Conservation (phyloP, 805 yeast genomes). For the Ascoidea asiatica region DNA sequence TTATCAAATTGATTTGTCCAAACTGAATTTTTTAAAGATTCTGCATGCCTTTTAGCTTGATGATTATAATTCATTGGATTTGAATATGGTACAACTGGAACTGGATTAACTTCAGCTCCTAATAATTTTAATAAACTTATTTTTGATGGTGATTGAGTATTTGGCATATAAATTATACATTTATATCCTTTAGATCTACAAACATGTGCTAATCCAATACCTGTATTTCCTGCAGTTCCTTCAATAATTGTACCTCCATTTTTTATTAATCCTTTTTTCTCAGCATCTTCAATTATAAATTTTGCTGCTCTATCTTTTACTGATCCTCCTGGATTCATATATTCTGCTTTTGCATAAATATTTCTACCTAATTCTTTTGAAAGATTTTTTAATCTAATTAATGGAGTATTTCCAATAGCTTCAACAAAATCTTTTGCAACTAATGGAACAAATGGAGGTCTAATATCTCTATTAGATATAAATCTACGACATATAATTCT, state of each 20-base stretch:
- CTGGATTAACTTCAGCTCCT: conserved; percentile 83
- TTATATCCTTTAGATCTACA: conserved; percentile 76
- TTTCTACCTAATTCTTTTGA: conserved; percentile 52
- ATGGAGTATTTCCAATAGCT: conserved; percentile 91
- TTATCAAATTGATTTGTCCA: conserved; percentile 94
- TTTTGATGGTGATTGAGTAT: conserved; percentile 73
- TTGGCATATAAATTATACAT: conserved; percentile 82
- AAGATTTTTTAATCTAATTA: conserved; percentile 45
- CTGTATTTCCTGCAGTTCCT: conserved; percentile 96
- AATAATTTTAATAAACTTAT: conserved; percentile 59
- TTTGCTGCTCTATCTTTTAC: conserved; percentile 87
- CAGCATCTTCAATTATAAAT: conserved; percentile 68
- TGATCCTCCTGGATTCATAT: conserved; percentile 89
- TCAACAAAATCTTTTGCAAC: conserved; percentile 60
- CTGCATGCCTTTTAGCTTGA: conserved; percentile 79
- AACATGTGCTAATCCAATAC: conserved; percentile 76
- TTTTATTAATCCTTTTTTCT: conserved; percentile 41
- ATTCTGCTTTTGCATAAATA: conserved; percentile 83
- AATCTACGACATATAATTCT: no score
- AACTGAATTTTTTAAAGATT: conserved; percentile 58
- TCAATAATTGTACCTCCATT: conserved; percentile 85
- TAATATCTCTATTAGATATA: background rate
- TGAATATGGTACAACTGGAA: conserved; percentile 73
- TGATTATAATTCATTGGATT: conserved; percentile 82
- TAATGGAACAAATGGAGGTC: conserved; percentile 44